A percentile compares a stretch with the other conserved stretches of the same genome.
Evolutionary conservation across 2,329 filamentous ascomycete genomes (phyloP).

Genomic region (Sclerotiophoma versabilis): DNA sequence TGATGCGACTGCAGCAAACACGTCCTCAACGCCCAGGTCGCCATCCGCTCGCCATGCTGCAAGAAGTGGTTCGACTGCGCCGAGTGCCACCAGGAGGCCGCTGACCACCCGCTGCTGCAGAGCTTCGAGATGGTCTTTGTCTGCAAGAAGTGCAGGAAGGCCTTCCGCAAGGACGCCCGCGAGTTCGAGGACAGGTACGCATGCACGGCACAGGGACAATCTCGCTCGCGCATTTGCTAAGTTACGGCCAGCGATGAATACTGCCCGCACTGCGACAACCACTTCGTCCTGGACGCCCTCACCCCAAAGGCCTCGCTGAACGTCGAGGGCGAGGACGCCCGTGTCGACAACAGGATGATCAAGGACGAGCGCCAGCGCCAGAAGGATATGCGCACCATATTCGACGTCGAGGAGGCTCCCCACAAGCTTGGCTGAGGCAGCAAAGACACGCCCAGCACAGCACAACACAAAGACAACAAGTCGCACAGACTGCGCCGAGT

Average conservation of each 20-base stretch:
- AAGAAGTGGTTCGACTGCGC: slow-evolving; percentile 99
- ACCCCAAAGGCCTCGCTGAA: slow-evolving; percentile 83
- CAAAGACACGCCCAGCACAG: neutral
- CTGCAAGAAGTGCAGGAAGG: slow-evolving; percentile 99
- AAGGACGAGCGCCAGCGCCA: slow-evolving; percentile 81
- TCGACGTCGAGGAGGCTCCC: slow-evolving; percentile 76
- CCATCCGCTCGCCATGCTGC: slow-evolving; percentile 95
- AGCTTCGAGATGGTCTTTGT: slow-evolving; percentile 89
- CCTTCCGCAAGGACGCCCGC: slow-evolving; percentile 89
- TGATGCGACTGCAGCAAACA: slow-evolving; percentile 75
- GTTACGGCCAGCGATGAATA: slow-evolving; percentile 77
- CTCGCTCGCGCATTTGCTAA: slow-evolving; percentile 13
- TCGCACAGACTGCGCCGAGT: slow-evolving; percentile 23
- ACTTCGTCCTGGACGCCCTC: slow-evolving; percentile 90
- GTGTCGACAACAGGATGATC: slow-evolving; percentile 83
- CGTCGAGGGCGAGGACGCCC: slow-evolving; percentile 88
- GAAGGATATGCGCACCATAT: slow-evolving; percentile 69
- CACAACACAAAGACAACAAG: slow-evolving; percentile 5
- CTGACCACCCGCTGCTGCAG: slow-evolving; percentile 78
- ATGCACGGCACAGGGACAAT: too few relatives aligned
- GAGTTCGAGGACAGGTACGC: slow-evolving; percentile 81
- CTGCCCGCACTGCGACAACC: slow-evolving; percentile 98
- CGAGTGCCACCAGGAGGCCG: slow-evolving; percentile 86
- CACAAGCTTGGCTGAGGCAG: slow-evolving; percentile 73
- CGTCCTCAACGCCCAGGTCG: slow-evolving; percentile 95